Evolutionary conservation across 148 eudicot genomes (phyloP).

Genomic region (Rhododendron kiyosumense): DNA sequence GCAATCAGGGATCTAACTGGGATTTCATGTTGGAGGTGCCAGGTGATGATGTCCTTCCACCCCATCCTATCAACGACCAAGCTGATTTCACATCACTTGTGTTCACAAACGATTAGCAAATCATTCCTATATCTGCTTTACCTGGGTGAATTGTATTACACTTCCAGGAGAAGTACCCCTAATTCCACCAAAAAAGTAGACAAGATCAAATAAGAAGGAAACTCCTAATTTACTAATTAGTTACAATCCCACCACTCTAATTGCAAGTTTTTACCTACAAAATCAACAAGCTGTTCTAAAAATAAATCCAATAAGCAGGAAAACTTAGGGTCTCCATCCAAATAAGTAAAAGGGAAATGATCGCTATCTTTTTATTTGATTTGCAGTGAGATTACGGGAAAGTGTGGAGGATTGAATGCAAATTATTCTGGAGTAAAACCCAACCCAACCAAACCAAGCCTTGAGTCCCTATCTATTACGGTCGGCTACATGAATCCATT

Average conservation of each 20-base stretch:
- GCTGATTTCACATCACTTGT: background rate
- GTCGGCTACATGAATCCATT: background rate
- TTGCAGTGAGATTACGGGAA: background rate
- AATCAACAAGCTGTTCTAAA: background rate
- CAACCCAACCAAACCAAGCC: background rate
- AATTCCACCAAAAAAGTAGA: background rate
- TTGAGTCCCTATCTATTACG: background rate
- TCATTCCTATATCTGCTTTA: background rate
- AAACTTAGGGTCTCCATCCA: background rate
- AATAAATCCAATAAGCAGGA: background rate
- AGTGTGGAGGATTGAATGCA: background rate
- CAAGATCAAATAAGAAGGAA: background rate
- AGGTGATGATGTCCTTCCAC: background rate
- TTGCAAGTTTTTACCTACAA: background rate
- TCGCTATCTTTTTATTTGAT: background rate
- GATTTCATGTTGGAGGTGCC: background rate
- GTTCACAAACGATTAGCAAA: background rate
- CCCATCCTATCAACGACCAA: background rate
- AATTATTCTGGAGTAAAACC: background rate
- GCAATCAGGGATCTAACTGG: background rate
- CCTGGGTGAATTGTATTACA: background rate
- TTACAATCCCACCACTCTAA: background rate
- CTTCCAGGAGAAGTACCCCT: background rate
- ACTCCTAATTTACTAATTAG: background rate
- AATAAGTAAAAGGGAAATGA: background rate